Base-by-base conservation (phyloP, 108 stramenopile genomes). In the Schizochytrium sp. region DNA sequence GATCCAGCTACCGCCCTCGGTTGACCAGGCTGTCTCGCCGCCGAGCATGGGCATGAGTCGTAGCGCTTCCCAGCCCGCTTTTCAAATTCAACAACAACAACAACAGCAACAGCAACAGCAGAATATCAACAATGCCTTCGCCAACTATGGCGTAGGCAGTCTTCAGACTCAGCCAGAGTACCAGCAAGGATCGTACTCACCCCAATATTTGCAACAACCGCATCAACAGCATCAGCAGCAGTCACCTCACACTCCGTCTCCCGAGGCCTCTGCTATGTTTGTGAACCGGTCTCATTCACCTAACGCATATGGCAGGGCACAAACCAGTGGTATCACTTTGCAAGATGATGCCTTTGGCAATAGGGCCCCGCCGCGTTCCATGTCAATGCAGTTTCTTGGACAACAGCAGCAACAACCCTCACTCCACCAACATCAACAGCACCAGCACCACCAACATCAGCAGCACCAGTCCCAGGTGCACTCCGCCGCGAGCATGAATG, bases 191-290 rank as follows among this genome's bases (percentile, higher is more conserved):
- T 10, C 10, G 45, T 55, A 83, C 76, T 83, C 47, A 38, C 76
- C 76, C 5, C 5, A 17, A 8, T 55, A 38, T 83, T 5, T 17
- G 76, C 76, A 83, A 53, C 76, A 83, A 47, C 28, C 47, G 3
- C 76, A 83, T 53, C 76, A 60, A n/a, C 59, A n/a, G 19, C 59
- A 19, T n/a, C 59, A 60, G 59, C 59, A 60, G 59, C 59, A 60
- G 59, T 60, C 28, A 28, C 28, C 64, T 28, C 64, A 38, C 42
- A 13, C 64, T 38, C 15, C 64, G 15, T 69, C 64, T 8, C 64
- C 64, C 10, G 64, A 69, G 28, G 28, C 28, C 57, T 38, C 64
- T 15, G 28, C 64, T 7, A 5, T 8, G 1, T 69, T 69, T 69
- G 12, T 69, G 42, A 38, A 15, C 2, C 64, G 64, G 64, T 7